Base-by-base conservation (phyloP, 2,329 filamentous ascomycete species). In the Lasiodiplodia sp. region DNA sequence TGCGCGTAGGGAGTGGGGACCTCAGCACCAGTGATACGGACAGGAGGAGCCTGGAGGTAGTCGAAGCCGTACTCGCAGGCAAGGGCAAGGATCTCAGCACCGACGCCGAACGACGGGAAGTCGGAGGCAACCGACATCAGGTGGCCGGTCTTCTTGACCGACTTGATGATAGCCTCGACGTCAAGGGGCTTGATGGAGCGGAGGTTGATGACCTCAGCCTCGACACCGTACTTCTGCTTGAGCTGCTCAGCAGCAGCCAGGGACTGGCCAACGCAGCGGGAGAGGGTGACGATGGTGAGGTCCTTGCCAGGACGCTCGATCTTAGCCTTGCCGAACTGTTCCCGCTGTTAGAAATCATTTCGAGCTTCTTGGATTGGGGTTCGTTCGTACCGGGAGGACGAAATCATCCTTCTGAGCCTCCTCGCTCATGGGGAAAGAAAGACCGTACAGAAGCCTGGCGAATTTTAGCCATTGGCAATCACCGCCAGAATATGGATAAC, bases 31-130 rank as follows among this genome's bases (percentile, higher is more conserved):
- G 96, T 98, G 77, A 99, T 90, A 82, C 96, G 91, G 82, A 95
- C 92, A 71, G 94, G 96, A 58, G 96, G 96, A 68, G 94, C 93
- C 78, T 97, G 91, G 73, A 99, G 91, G 86, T 97, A 98, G 85
- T 99, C 96, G 79, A 98, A 99, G 72, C 89, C 94, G 82, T 98
- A 99, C 85, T 99, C 96, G 91, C 97, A 97, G 72, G 93, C 91
- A 70, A 97, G 86, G 70, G 96, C 96, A 72, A 99, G 88, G 76
- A 99, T 94, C 85, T 99, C 96, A 69, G 95, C 88, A 69, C 91
- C 88, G 74, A 99, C 93, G 80, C 96, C 96, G 79, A 94, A 99
- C 77, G 93, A 92, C 72, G 96, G 96, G 89, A 94, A 99, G 72
- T 95, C 96, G 68, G 94, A 97, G 84, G 98, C 95, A 74, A 99